Conservation (phyloP, 2,329 filamentous ascomycete species). For the Paecilomyces sp. region DNA sequence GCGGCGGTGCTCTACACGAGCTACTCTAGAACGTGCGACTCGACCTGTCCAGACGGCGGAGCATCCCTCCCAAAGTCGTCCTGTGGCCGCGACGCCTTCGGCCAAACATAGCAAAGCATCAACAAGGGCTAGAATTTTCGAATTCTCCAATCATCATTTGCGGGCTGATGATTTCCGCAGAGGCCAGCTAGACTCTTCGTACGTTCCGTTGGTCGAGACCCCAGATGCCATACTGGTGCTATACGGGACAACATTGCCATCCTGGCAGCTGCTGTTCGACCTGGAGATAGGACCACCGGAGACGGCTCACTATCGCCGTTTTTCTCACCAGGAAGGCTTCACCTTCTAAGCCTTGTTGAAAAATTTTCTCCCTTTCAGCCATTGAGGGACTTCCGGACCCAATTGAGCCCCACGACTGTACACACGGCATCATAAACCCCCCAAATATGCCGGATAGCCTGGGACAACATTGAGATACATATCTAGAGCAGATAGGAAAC, state of each 20-base stretch:
- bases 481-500: background rate
- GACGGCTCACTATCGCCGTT: background rate
- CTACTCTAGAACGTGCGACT: background rate
- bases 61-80: background rate
- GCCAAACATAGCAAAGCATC: background rate
- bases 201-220: background rate
- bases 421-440: background rate
- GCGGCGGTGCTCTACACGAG: background rate
- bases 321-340: background rate
- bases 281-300: background rate
- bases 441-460: background rate
- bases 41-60: background rate
- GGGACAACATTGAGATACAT: background rate
- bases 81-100: background rate
- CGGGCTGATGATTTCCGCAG: background rate
- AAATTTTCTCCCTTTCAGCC: background rate
- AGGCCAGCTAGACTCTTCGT: background rate
- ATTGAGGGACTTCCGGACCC: background rate
- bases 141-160: background rate
- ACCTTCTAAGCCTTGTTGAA: background rate
- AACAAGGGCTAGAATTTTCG: background rate
- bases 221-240: background rate
- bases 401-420: background rate
- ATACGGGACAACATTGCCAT: background rate
- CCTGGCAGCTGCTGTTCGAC: background rate